These are phyloP conservation scores for Cornus controversa DNA, from an alignment of 148 eudicot species.

Conservation along the genomic window DNA sequence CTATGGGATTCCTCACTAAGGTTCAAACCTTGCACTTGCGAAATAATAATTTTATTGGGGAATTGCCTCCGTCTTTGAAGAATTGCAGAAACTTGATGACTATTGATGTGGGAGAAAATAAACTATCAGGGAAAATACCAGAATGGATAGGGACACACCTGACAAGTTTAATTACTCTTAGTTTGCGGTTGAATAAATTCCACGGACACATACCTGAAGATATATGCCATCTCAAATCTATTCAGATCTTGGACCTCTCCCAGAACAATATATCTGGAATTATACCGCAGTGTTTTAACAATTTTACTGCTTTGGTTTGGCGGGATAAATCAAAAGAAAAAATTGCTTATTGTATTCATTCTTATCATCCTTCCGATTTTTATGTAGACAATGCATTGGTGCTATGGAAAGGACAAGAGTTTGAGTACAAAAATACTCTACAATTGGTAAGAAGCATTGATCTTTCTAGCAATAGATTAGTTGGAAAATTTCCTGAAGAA, in stretches of 20 bases:
- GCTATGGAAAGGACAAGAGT: conserved; percentile 21
- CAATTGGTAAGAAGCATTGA: conserved; percentile 33
- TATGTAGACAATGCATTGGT: conserved; percentile 13
- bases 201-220: conserved; percentile 24
- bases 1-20: not conserved
- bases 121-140: conserved; percentile 21
- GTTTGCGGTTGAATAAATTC: conserved; percentile 19
- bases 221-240: conserved; percentile 13
- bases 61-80: conserved; percentile 15
- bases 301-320: conserved; percentile 6
- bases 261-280: conserved; percentile 21
- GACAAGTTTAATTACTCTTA: conserved; percentile 9
- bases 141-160: conserved; percentile 19
- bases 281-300: conserved; percentile 17
- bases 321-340: too few relatives aligned
- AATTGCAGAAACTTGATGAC: conserved; percentile 8
- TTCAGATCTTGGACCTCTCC: conserved; percentile 29
- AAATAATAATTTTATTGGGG: not conserved
- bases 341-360: too few relatives aligned
- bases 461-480: conserved; percentile 32
- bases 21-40: not conserved
- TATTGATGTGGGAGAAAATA: conserved; percentile 17
- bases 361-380: too few relatives aligned
- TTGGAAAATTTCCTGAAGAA: conserved; percentile 29
- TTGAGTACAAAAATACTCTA: conserved; percentile 15